phyloP scores from a whole-genome alignment of 495 filamentous ascomycete species.

The Podospora pseudoanserina region DNA sequence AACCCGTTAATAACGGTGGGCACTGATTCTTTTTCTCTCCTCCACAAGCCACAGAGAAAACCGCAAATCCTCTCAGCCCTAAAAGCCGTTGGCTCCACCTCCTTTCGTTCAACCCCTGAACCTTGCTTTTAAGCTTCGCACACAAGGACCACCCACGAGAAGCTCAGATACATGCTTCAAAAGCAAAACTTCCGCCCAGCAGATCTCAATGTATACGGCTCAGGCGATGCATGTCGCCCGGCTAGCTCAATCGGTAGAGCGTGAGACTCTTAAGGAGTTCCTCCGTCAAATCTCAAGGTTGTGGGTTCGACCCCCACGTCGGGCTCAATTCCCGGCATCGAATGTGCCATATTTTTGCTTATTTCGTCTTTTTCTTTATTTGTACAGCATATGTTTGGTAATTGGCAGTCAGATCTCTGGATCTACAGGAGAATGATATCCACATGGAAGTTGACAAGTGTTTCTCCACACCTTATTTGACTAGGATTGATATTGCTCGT shows the following conservation, averaged over 20 bases:
- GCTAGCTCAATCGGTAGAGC: constrained; percentile 83
- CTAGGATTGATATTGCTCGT: no score
- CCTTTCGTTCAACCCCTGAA: not conserved
- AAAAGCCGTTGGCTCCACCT: not conserved
- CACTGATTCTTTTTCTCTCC: no score
- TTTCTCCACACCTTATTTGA: no score
- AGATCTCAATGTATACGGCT: not conserved
- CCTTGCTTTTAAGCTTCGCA: not conserved
- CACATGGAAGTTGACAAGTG: no score
- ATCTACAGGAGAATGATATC: no score
- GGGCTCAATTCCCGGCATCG: constrained; percentile 2
- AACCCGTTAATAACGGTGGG: no score
- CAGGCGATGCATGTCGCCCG: constrained; percentile 22
- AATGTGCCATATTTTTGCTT: not conserved
- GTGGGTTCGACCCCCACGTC: constrained; percentile 6
- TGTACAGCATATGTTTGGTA: no score
- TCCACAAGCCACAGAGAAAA: not conserved
- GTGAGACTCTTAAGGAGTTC: constrained; percentile 68
- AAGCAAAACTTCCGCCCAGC: not conserved
- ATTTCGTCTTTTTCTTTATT: not conserved
- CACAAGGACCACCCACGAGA: not conserved
- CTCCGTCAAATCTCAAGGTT: constrained; percentile 3
- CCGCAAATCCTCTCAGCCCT: not conserved
- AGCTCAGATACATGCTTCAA: not conserved
- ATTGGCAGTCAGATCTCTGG: no score